Percentiles rank a stretch among this genome's conserved stretches.
Conservation (phyloP, 768 basidiomycete species). For the Hygrophorus russula region DNA sequence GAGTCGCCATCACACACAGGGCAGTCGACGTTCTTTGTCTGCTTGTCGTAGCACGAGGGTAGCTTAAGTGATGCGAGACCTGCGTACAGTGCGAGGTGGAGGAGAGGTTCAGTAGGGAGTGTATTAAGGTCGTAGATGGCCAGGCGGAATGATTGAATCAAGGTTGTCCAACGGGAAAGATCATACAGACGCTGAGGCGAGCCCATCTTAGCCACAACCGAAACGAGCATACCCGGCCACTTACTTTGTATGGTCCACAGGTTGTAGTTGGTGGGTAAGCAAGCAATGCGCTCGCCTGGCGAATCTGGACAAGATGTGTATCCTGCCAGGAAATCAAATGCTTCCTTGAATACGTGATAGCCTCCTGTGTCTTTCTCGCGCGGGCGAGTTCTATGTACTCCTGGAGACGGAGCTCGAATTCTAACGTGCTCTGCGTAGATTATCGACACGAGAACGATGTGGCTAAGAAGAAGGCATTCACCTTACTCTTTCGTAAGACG, state of each 20-base stretch:
- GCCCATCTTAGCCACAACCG: not conserved
- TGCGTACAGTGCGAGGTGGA: conserved; percentile 82
- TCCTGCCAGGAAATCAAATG: conserved; percentile 75
- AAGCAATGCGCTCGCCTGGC: conserved; percentile 64
- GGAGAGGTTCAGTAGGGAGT: conserved; percentile 76
- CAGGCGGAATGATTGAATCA: conserved; percentile 70
- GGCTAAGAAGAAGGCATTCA: conserved; percentile 14
- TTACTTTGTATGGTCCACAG: conserved; percentile 73
- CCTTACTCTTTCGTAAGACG: conserved; percentile 87
- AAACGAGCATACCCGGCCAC: conserved; percentile 9
- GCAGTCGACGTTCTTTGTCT: conserved; percentile 71
- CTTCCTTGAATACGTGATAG: conserved; percentile 78
- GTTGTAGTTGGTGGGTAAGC: conserved; percentile 62
- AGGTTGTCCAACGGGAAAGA: conserved; percentile 58
- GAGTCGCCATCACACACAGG: conserved; percentile 73
- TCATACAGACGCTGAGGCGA: conserved; percentile 69
- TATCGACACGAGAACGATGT: conserved; percentile 2
- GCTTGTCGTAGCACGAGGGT: conserved; percentile 63
- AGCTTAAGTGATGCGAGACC: conserved; percentile 87
- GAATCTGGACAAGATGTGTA: conserved; percentile 69
- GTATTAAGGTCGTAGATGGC: conserved; percentile 84
- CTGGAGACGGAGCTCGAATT: conserved; percentile 92
- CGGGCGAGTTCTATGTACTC: conserved; percentile 92
- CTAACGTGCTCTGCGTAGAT: conserved; percentile 71
- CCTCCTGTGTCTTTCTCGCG: conserved; percentile 49